These are phyloP conservation scores for Dispira parvispora DNA, from an alignment of 192 early-diverging fungal genomes.

Conservation along the genomic window DNA sequence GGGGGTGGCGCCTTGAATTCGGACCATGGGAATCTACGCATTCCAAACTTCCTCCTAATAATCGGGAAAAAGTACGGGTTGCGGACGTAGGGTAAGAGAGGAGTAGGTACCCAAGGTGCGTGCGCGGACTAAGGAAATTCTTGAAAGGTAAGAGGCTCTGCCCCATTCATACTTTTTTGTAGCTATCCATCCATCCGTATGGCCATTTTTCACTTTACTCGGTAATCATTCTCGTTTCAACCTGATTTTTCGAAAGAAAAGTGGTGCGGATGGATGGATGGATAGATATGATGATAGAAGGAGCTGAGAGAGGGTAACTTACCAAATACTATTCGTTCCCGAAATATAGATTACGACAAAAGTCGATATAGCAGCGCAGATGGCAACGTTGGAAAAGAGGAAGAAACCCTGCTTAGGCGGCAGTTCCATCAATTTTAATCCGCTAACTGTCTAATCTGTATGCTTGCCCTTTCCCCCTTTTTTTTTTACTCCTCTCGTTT, in stretches of 20 bases:
- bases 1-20: neutral
- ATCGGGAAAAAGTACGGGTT: no score
- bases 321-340: no score
- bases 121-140: neutral
- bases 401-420: no score
- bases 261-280: neutral
- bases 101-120: neutral
- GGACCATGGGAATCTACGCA: no score
- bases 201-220: neutral
- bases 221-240: neutral
- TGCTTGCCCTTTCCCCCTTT: no score
- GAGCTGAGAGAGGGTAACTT: neutral
- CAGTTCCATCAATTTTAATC: no score
- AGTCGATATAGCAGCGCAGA: no score
- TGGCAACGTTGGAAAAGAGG: no score
- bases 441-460: no score
- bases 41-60: no score
- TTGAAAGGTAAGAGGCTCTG: neutral
- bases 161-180: neutral
- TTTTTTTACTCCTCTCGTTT: no score
- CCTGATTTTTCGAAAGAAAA: neutral
- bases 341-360: no score
- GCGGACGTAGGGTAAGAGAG: neutral
- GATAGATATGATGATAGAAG: neutral
- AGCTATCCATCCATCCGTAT: neutral